These are phyloP conservation scores for Annulohypoxylon bovei DNA, from an alignment of 495 filamentous ascomycete species.

Conservation along the genomic window DNA sequence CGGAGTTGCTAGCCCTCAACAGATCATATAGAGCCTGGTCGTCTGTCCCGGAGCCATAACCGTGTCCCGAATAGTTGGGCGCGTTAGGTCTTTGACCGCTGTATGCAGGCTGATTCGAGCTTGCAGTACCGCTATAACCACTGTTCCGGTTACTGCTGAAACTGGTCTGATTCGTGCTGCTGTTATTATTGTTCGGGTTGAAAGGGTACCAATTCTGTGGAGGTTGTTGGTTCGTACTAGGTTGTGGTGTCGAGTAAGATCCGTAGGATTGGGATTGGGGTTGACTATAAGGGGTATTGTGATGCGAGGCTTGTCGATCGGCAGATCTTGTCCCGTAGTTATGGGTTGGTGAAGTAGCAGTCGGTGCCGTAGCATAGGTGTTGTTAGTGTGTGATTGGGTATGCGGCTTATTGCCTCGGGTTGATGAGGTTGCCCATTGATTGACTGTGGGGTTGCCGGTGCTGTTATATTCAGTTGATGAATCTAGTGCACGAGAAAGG, in stretches of 20 bases:
- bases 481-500: constrained; percentile 37
- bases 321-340: constrained; percentile 33
- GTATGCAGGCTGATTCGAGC: constrained; percentile 27
- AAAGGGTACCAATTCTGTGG: constrained; percentile 45
- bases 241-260: constrained; percentile 37
- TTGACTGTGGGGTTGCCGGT: constrained; percentile 11
- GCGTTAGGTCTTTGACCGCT: constrained; percentile 34
- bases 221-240: constrained; percentile 34
- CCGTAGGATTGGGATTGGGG: constrained; percentile 32
- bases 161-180: constrained; percentile 25
- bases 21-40: constrained; percentile 45
- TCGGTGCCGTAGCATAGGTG: constrained; percentile 32
- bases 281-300: constrained; percentile 36
- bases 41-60: constrained; percentile 29
- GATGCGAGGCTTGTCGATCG: constrained; percentile 14
- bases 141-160: constrained; percentile 34
- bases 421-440: constrained; percentile 43
- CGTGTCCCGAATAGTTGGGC: constrained; percentile 31
- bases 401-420: constrained; percentile 26
- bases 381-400: constrained; percentile 26
- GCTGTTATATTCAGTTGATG: constrained; percentile 25
- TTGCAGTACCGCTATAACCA: constrained; percentile 19
- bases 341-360: constrained; percentile 27
- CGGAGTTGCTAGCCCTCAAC: constrained; percentile 30
- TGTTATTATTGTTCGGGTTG: constrained; percentile 19